Percentiles rank a stretch among this genome's conserved stretches.
Conservation (phyloP, 1,139 yeast genomes). For the Nadsonia commutata region DNA sequence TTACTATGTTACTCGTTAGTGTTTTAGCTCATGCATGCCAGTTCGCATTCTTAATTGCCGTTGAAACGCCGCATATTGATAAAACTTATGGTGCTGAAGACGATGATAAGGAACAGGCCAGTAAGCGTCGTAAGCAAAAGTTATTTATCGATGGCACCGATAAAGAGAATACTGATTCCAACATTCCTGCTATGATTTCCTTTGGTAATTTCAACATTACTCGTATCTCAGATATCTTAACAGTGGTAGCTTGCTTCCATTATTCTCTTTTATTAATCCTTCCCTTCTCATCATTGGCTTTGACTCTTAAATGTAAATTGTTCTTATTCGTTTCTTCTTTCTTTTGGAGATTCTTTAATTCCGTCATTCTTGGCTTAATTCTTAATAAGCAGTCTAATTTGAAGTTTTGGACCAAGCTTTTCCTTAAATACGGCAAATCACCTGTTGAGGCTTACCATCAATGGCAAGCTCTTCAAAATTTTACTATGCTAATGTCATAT, state of each 20-base stretch:
- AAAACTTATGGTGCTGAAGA: constrained; percentile 41
- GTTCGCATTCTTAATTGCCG: constrained; percentile 59
- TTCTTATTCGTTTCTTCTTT: constrained; percentile 37
- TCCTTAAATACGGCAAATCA: constrained; percentile 52
- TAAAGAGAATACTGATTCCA: background rate
- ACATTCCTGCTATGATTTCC: constrained; percentile 39
- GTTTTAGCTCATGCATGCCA: constrained; percentile 67
- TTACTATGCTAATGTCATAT: constrained; percentile 30
- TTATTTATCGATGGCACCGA: constrained; percentile 1
- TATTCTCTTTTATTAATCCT: constrained; percentile 34
- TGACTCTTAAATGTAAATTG: constrained; percentile 14
- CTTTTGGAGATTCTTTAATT: constrained; percentile 37
- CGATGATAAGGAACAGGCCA: constrained; percentile 4
- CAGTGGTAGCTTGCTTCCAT: constrained; percentile 34
- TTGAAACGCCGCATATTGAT: constrained; percentile 81
- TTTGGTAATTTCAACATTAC: constrained; percentile 47
- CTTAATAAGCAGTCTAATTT: constrained; percentile 46
- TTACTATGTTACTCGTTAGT: constrained; percentile 57
- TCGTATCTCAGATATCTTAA: constrained; percentile 51
- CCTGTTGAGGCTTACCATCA: constrained; percentile 57
- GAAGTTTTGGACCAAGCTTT: constrained; percentile 54
- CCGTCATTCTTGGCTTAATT: constrained; percentile 37
- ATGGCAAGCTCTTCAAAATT: constrained; percentile 62
- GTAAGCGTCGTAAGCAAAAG: constrained; percentile 1
- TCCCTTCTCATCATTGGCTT: constrained; percentile 14